Evolutionary conservation across 108 stramenopile species (phyloP).

Genomic region (Skeletonema tropicum): DNA sequence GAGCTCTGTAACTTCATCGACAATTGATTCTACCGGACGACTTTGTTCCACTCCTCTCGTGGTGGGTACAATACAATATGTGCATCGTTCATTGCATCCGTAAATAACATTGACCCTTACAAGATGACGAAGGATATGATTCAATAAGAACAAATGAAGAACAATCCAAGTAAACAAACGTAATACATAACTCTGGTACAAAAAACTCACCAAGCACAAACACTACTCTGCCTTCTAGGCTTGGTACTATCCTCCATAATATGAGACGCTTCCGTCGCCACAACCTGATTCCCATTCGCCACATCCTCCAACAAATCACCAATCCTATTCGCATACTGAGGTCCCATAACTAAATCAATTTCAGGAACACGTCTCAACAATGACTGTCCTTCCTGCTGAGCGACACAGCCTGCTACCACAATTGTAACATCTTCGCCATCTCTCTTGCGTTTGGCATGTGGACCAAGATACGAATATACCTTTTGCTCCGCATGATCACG

Average conservation of each 20-base stretch:
- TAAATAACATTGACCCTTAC: conserved; percentile 91
- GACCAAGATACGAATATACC: conserved; percentile 79
- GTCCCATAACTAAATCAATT: conserved; percentile 91
- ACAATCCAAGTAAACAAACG: neutral
- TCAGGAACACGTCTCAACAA: conserved; percentile 82
- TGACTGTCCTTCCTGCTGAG: conserved; percentile 88
- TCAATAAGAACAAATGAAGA: neutral
- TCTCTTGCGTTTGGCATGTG: conserved; percentile 64
- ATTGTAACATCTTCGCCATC: conserved; percentile 80
- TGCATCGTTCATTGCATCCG: conserved; percentile 97
- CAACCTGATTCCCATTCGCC: conserved; percentile 92
- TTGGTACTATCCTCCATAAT: conserved; percentile 96
- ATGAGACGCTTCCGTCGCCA: conserved; percentile 92
- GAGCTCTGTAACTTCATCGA: conserved; percentile 87
- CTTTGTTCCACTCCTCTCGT: conserved; percentile 96
- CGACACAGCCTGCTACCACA: conserved; percentile 90
- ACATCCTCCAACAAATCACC: conserved; percentile 94
- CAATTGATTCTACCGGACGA: conserved; percentile 88
- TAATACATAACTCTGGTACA: neutral
- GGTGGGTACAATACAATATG: conserved; percentile 97
- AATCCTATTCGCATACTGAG: conserved; percentile 95
- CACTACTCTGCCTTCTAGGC: conserved; percentile 78
- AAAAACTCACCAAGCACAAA: conserved; percentile 77
- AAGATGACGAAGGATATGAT: neutral
- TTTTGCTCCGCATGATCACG: conserved; percentile 98